Evolutionary conservation across 78 protist species (phyloP), one percentile per base, ranked within the genome.

Genomic region (Mastigamoeba balamuthi): DNA sequence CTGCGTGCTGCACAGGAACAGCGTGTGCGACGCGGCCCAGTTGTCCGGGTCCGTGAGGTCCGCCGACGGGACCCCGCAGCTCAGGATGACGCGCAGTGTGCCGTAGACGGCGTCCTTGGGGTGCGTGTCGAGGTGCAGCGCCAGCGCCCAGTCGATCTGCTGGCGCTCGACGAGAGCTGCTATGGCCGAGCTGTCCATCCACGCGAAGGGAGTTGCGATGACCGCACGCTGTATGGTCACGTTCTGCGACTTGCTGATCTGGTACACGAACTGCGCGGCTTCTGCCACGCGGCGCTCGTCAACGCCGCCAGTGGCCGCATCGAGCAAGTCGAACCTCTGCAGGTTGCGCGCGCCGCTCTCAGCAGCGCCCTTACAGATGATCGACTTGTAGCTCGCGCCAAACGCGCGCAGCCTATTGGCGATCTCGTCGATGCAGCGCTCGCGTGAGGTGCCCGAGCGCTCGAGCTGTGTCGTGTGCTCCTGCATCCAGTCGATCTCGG

Each of bases 41-140:
- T 80, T 80, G 10, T 40, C 33, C 4, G 37, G 72, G 33, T 80
- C 39, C 37, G 35, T 38, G 37, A 74, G 48, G 28, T 65, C 38
- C 3, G 6, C 2, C 8, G 52, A 38, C 7, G 80, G 68, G 10
- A 69, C 33, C 6, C 72, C 33, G 33, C 77, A 39, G 8, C 74
- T 63, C 42, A 80, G 28, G 30, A 80, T 80, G 17, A 80, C 40
- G 36, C 85, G 70, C n/a, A 80, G 70, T 33, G 85, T 73, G 6
- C 85, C 85, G 58, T 80, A 80, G 8, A 80, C 78, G 36, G 85
- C 44, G 48, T 80, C 85, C 29, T 80, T 80, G 36, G 85, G 85
- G n/a, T 73, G 69, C 40, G 77, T 39, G 41, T 80, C 71, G 8
- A 80, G 35, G 40, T 80, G 81, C 10, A 80, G 65, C 1, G 80